Evolutionary conservation across 2,329 filamentous ascomycete species (phyloP).

Genomic region (Cytospora chrysosperma): DNA sequence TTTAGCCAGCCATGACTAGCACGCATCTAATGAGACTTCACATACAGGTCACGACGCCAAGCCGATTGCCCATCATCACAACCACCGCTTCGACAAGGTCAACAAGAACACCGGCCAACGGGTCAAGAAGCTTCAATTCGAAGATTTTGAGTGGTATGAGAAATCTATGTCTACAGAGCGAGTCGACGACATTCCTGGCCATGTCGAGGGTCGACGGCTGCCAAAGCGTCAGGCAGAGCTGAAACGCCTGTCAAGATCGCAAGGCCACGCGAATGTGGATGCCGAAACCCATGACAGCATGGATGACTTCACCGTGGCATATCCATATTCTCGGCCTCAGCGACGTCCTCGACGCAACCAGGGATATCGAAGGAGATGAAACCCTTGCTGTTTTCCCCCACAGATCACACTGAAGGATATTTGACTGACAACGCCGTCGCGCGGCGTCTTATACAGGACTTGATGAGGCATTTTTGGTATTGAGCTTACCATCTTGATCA

Average conservation of each 20-base stretch:
- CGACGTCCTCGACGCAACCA: slow-evolving; percentile 11
- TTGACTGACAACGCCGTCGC: slow-evolving; percentile 17
- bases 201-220: slow-evolving; percentile 6
- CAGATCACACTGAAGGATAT: not conserved
- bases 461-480: slow-evolving; percentile 1
- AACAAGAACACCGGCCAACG: slow-evolving; percentile 72
- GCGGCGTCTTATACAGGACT: slow-evolving; percentile 21
- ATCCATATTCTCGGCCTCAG: slow-evolving; percentile 10
- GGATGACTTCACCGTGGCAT: slow-evolving; percentile 9
- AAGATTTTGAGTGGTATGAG: slow-evolving; percentile 93
- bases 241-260: slow-evolving; percentile 10
- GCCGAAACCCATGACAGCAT: not conserved
- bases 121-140: slow-evolving; percentile 86
- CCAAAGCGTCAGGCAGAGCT: not conserved
- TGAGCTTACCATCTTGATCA: slow-evolving; percentile 3
- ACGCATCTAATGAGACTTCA: not conserved
- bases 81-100: slow-evolving; percentile 53
- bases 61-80: slow-evolving; percentile 48
- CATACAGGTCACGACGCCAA: slow-evolving; percentile 48
- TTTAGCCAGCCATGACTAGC: not conserved
- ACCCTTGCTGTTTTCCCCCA: not conserved
- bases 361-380: slow-evolving; percentile 19
- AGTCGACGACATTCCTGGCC: slow-evolving; percentile 1
- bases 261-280: slow-evolving; percentile 8
- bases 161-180: not conserved